Evolutionary conservation across 805 yeast genomes (phyloP).

Genomic region (Candida jianshihensis): DNA sequence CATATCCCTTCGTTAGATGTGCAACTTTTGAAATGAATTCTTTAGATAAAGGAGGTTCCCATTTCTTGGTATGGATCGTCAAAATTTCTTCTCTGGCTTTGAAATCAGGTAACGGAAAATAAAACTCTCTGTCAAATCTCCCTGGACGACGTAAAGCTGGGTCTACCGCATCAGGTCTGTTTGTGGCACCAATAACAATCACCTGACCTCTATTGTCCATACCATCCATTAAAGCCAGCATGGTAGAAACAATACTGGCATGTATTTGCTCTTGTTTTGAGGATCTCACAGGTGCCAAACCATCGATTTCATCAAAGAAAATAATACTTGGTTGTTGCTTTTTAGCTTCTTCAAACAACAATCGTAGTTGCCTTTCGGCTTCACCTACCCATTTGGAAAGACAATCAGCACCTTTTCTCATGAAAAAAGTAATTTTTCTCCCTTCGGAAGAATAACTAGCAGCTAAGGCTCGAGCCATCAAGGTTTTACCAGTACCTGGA

Average conservation of each 20-base stretch:
- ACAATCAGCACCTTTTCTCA: constrained; percentile 98
- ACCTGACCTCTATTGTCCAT: constrained; percentile 99
- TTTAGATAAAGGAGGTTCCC: constrained; percentile 68
- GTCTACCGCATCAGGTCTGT: constrained; percentile 96
- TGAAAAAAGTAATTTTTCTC: constrained; percentile 86
- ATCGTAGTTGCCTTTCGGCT: constrained; percentile 89
- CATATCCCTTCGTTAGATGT: constrained; percentile 84
- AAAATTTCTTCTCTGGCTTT: constrained; percentile 75
- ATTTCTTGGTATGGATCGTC: constrained; percentile 78
- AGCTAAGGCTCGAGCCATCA: constrained; percentile 96
- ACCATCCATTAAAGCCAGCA: constrained; percentile 96
- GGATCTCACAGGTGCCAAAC: constrained; percentile 95
- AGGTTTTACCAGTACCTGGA: constrained; percentile 97
- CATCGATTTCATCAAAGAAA: constrained; percentile 97
- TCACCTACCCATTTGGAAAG: constrained; percentile 99
- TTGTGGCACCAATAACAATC: constrained; percentile 96
- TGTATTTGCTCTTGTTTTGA: constrained; percentile 98
- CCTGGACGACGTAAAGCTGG: constrained; percentile 98
- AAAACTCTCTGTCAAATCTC: constrained; percentile 93
- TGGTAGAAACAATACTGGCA: constrained; percentile 92
- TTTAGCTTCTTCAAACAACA: constrained; percentile 91
- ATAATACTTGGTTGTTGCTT: constrained; percentile 94
- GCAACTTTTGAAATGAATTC: constrained; percentile 64
- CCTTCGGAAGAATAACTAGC: constrained; percentile 86
- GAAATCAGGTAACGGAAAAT: constrained; percentile 85